These are phyloP conservation scores for Aspergillus bertholletiae DNA, from an alignment of 495 filamentous ascomycete genomes.

Conservation along the genomic window DNA sequence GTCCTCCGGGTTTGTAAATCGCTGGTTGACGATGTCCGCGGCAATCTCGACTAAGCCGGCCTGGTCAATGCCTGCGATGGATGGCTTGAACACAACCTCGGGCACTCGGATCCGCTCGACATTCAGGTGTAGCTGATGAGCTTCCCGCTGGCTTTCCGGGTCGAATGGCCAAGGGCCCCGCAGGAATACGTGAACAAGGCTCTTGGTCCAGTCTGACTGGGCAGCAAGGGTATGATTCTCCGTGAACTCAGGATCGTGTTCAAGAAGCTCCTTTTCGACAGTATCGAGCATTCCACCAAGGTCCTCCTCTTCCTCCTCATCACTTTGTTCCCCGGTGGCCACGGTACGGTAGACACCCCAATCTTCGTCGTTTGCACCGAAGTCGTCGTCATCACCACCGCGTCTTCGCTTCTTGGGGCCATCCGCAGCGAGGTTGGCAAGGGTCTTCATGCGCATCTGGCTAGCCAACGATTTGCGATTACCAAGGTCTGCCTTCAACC, in stretches of 20 bases:
- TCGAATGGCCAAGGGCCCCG: constrained; percentile 86
- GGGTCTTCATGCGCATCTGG: constrained; percentile 95
- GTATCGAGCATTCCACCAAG: constrained; percentile 64
- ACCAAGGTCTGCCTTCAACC: constrained; percentile 86
- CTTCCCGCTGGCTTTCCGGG: constrained; percentile 71
- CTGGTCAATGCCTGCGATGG: constrained; percentile 94
- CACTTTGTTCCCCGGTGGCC: constrained; percentile 70
- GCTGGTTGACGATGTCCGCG: constrained; percentile 76
- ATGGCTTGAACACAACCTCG: constrained; percentile 91
- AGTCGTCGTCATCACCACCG: constrained; percentile 79
- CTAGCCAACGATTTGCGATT: constrained; percentile 94
- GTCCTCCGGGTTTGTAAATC: constrained; percentile 57
- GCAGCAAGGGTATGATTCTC: constrained; percentile 89
- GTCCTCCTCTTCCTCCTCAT: constrained; percentile 86
- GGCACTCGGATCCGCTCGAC: constrained; percentile 95
- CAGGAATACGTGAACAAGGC: constrained; percentile 80
- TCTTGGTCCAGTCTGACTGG: constrained; percentile 90
- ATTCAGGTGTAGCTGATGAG: constrained; percentile 88
- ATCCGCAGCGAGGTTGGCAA: constrained; percentile 95
- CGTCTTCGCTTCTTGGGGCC: constrained; percentile 80
- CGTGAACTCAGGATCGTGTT: constrained; percentile 82
- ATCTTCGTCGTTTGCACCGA: constrained; percentile 95
- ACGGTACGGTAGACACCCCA: constrained; percentile 95
- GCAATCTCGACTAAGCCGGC: constrained; percentile 89
- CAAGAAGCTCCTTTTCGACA: constrained; percentile 78